Conservation (phyloP, 2,329 filamentous ascomycete species). For the Coniochaeta ligniaria region DNA sequence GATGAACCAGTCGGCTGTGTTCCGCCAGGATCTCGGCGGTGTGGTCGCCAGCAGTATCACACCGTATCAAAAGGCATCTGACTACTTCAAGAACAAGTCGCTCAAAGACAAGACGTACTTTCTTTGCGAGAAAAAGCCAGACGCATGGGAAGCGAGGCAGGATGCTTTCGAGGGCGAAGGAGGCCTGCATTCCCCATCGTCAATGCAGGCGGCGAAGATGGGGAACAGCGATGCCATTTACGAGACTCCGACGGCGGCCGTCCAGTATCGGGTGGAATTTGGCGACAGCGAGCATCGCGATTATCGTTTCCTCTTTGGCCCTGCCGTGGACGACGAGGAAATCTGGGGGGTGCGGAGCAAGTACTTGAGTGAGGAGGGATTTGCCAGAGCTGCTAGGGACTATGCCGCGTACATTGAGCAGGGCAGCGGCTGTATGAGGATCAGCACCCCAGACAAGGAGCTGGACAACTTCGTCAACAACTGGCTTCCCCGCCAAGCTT, state of each 20-base stretch:
- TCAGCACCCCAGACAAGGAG: conserved; percentile 46
- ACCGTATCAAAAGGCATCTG: conserved; percentile 48
- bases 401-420: conserved; percentile 43
- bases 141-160: conserved; percentile 46
- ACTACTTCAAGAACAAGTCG: conserved; percentile 50
- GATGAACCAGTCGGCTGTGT: conserved; percentile 53
- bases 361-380: conserved; percentile 42
- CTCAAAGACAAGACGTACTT: conserved; percentile 53
- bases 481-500: conserved; percentile 50
- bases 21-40: conserved; percentile 37
- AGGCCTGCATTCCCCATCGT: conserved; percentile 43
- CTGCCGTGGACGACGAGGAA: conserved; percentile 44
- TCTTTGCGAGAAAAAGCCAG: conserved; percentile 41
- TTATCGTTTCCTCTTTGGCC: conserved; percentile 49
- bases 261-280: conserved; percentile 41
- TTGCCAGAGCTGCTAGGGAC: conserved; percentile 33
- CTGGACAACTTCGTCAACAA: conserved; percentile 53
- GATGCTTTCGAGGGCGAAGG: conserved; percentile 49
- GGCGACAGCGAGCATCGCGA: conserved; percentile 30
- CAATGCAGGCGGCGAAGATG: conserved; percentile 26
- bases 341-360: conserved; percentile 34
- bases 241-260: conserved; percentile 45
- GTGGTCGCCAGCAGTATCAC: conserved; percentile 46
- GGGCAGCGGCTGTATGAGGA: conserved; percentile 41
- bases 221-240: conserved; percentile 43